Conservation (phyloP, 176 grass and related monocot species). For the Miscanthus lutarioriparius region DNA sequence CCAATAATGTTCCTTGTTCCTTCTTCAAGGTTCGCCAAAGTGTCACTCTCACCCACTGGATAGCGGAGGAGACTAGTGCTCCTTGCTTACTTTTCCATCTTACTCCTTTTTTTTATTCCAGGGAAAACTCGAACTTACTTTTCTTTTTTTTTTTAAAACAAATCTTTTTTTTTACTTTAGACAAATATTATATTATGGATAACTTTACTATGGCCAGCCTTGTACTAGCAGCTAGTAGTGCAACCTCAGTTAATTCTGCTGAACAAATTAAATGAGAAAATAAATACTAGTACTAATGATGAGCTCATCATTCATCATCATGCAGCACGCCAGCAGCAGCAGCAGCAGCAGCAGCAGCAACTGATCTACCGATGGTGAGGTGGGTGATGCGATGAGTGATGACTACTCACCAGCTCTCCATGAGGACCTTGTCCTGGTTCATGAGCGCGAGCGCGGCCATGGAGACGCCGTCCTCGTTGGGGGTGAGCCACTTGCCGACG, state of each 20-base stretch:
- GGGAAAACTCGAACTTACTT: background rate
- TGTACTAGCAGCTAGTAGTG: background rate
- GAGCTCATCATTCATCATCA: background rate
- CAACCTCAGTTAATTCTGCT: background rate
- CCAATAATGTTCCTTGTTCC: background rate
- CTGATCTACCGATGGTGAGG: no score
- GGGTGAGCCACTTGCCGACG: constrained; percentile 84
- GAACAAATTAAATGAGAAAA: background rate
- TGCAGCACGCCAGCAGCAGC: background rate
- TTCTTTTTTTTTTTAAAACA: background rate
- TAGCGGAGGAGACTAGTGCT: background rate
- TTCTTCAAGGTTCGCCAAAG: background rate
- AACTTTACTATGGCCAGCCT: background rate
- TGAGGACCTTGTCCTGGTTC: constrained; percentile 96
- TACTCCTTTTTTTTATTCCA: background rate
- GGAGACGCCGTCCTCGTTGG: constrained; percentile 87
- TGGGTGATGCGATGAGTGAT: no score
- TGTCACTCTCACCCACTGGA: background rate
- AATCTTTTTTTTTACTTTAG: background rate
- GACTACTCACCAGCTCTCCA: constrained; percentile 85
- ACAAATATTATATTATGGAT: background rate
- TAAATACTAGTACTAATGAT: background rate
- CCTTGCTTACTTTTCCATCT: background rate
- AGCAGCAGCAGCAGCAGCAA: no score
- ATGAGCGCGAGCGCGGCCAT: constrained; percentile 84